phyloP scores from a whole-genome alignment of 2,329 filamentous ascomycete species.

The Pseudocercospora crystallina region DNA sequence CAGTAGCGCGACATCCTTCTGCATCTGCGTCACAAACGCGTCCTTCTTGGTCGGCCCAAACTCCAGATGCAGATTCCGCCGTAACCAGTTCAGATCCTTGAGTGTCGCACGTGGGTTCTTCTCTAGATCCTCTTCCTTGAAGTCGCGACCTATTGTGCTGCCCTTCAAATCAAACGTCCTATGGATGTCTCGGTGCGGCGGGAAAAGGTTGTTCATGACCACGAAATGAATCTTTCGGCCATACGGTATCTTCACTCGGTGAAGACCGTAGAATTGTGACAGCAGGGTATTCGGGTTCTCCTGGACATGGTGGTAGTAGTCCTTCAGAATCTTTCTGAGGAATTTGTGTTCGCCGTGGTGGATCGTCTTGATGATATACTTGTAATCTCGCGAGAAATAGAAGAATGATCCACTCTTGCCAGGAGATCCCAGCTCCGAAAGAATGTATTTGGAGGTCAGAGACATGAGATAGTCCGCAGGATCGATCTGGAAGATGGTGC shows the following conservation, averaged over 20 bases:
- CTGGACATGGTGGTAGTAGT: constrained; percentile 91
- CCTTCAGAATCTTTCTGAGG: constrained; percentile 76
- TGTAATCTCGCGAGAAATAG: constrained; percentile 99
- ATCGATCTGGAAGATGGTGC: constrained; percentile 83
- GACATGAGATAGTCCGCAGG: constrained; percentile 98
- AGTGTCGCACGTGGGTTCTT: constrained; percentile 88
- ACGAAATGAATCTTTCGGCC: constrained; percentile 99
- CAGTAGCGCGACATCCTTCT: constrained; percentile 80
- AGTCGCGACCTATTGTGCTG: constrained; percentile 89
- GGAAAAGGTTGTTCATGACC: constrained; percentile 99
- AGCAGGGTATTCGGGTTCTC: constrained; percentile 95
- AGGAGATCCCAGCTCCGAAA: constrained; percentile 93
- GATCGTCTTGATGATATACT: constrained; percentile 99
- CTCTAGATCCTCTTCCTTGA: constrained; percentile 81
- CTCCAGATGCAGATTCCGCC: constrained; percentile 80
- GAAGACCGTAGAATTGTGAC: constrained; percentile 95
- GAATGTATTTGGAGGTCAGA: constrained; percentile 95
- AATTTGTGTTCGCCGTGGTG: constrained; percentile 93
- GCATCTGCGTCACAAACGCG: constrained; percentile 84
- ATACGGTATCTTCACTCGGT: constrained; percentile 97
- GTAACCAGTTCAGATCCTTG: constrained; percentile 96
- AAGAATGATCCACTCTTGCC: constrained; percentile 99
- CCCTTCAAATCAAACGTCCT: constrained; percentile 96
- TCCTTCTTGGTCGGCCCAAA: constrained; percentile 86
- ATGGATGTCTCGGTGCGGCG: constrained; percentile 95